Evolutionary conservation across 225 moss, liverwort and hornwort species (phyloP), one percentile per base, ranked within the genome.

Genomic region (Marchantia paleacea): DNA sequence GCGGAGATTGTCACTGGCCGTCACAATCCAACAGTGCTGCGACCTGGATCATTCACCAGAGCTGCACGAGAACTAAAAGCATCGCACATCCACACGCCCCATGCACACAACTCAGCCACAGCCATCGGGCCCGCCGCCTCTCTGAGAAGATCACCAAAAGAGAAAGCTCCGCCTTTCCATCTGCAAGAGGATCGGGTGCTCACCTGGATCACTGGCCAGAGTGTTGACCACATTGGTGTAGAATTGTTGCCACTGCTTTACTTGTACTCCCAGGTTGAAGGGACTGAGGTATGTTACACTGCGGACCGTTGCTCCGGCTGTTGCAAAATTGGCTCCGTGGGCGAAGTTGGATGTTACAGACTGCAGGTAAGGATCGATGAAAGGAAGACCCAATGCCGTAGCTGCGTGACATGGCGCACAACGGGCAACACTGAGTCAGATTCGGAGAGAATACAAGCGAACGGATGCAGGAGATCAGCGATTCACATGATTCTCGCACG

Each of bases 241-340:
- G 75, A 88, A 88, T 72, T 88, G 80, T 50, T 72, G 75, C 50
- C 80, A 88, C 61, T 88, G 88, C 85, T 79, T 88, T 19, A 80
- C 69, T 69, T 88, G 88, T 10, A 81, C 81, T 52, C 85, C 66
- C 75, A 88, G 88, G 53, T 85, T 83, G 76, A 85, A 88, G 51
- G 88, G 88, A 26, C 83, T 85, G 52, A 88, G 85, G 72, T 85
- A 88, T 29, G 60, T 52, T 0, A 88, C 69, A 29, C 76, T 75
- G 20, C 81, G 75, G 49, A 84, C 84, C 18, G 86, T 89, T 6
- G 89, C 89, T 80, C 86, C 89, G 19, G 86, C 86, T 0, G 89
- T 84, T 6, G 89, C 89, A 69, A 89, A 89, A 76, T 89, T 89
- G 54, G 81, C 78, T 72, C 89, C 89, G 50, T 82, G 80, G 20